Conservation (phyloP, 768 basidiomycete genomes). For the Lactarius hatsudake region DNA sequence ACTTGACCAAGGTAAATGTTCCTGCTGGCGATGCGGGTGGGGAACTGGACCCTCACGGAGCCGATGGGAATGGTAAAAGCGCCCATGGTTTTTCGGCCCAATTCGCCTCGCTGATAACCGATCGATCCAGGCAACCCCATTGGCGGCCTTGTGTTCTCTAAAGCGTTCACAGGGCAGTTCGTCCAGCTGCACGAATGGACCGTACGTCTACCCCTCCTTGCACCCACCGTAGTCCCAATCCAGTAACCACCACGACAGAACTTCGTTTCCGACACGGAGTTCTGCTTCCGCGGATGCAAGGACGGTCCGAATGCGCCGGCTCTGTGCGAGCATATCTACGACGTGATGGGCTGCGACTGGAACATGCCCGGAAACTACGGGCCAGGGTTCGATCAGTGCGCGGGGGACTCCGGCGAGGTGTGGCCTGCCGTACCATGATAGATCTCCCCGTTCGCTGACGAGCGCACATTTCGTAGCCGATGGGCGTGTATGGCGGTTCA, state of each 20-base stretch:
- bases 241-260: slow-evolving; percentile 42
- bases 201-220: slow-evolving; percentile 34
- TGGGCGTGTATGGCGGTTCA: slow-evolving; percentile 65
- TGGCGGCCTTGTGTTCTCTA: slow-evolving; percentile 72
- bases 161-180: slow-evolving; percentile 51
- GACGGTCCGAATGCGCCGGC: slow-evolving; percentile 46
- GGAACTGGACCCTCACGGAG: slow-evolving; percentile 70
- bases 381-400: slow-evolving; percentile 43
- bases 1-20: slow-evolving; percentile 65
- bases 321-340: slow-evolving; percentile 60
- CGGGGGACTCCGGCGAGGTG: slow-evolving; percentile 51
- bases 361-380: slow-evolving; percentile 55
- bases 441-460: no score
- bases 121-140: slow-evolving; percentile 49
- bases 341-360: slow-evolving; percentile 57
- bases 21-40: slow-evolving; percentile 59
- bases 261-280: slow-evolving; percentile 56
- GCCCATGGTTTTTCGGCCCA: background rate
- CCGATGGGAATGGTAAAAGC: slow-evolving; percentile 48
- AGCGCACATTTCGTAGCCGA: slow-evolving; percentile 40
- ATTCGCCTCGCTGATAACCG: background rate
- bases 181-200: slow-evolving; percentile 74
- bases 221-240: background rate
- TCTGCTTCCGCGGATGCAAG: slow-evolving; percentile 74
- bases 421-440: no score